Percentiles rank a stretch among this genome's conserved stretches.
phyloP scores from a whole-genome alignment of 2,329 filamentous ascomycete genomes.

The Chaetothyriales sp. region DNA sequence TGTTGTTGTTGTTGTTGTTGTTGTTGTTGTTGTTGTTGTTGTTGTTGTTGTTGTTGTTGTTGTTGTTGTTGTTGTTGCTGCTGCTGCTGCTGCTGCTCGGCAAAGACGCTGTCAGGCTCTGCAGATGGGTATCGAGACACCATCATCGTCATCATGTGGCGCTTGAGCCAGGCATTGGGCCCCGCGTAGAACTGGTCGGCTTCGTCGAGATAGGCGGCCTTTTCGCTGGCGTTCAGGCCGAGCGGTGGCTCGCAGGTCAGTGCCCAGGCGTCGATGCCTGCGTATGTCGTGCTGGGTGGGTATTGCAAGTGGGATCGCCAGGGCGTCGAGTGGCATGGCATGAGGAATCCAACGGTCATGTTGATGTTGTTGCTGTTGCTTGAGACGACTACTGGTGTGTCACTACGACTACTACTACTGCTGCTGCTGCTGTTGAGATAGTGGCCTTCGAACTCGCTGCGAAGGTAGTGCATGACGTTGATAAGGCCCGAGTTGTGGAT shows the following conservation, averaged over 20 bases:
- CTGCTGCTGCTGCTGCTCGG: neutral
- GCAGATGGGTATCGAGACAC: slow-evolving; percentile 18
- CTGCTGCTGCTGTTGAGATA: slow-evolving; percentile 28
- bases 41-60: too few species aligned
- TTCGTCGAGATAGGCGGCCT: slow-evolving; percentile 65
- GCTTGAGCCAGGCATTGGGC: slow-evolving; percentile 42
- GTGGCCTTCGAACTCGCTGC: slow-evolving; percentile 52
- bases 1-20: too few species aligned
- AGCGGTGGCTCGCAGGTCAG: slow-evolving; percentile 83
- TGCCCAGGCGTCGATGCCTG: slow-evolving; percentile 59
- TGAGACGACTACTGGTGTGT: slow-evolving; percentile 4
- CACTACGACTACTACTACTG: too few species aligned
- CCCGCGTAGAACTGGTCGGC: slow-evolving; percentile 76
- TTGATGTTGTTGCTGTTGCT: slow-evolving; percentile 2
- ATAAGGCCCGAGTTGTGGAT: slow-evolving; percentile 71
- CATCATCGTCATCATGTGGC: too few species aligned
- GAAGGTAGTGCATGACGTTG: slow-evolving; percentile 57
- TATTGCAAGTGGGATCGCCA: slow-evolving; percentile 82
- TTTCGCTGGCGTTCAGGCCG: slow-evolving; percentile 43
- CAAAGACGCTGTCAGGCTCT: slow-evolving; percentile 19
- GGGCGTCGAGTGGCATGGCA: slow-evolving; percentile 90
- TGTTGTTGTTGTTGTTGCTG: neutral
- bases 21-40: too few species aligned
- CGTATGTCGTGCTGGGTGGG: slow-evolving; percentile 24
- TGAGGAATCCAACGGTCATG: slow-evolving; percentile 60